Percentiles rank a stretch among this genome's conserved stretches.
Conservation (phyloP, 805 yeast genomes). For the Suhomyces sp. region DNA sequence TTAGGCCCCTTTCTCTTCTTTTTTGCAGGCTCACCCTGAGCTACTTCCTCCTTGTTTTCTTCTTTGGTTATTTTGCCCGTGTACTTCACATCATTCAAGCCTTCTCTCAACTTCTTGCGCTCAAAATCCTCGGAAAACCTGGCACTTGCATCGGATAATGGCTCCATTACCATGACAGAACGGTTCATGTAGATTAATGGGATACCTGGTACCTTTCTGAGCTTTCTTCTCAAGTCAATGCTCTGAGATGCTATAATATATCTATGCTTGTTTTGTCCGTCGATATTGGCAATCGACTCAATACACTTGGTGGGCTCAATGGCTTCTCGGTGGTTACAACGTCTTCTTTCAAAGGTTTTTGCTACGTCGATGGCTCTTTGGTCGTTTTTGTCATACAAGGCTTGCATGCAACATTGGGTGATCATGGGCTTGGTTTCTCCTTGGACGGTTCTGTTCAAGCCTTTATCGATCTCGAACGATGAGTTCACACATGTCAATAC, state of each 20-base stretch:
- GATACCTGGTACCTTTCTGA: constrained; percentile 82
- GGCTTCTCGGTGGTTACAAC: constrained; percentile 80
- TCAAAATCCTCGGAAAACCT: constrained; percentile 48
- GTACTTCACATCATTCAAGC: constrained; percentile 63
- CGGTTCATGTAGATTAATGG: constrained; percentile 86
- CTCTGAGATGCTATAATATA: constrained; percentile 87
- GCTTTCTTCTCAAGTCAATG: constrained; percentile 58
- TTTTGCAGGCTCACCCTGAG: constrained; percentile 14
- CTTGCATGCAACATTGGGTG: constrained; percentile 93
- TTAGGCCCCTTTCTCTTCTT: constrained; percentile 57
- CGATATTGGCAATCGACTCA: constrained; percentile 59
- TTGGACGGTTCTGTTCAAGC: constrained; percentile 76
- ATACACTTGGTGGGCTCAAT: constrained; percentile 74
- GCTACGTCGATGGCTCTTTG: constrained; percentile 79
- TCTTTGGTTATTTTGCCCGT: constrained; percentile 41
- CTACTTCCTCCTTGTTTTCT: constrained; percentile 7
- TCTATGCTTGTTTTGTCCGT: constrained; percentile 84
- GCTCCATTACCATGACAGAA: constrained; percentile 95
- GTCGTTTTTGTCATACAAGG: constrained; percentile 66
- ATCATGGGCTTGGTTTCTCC: constrained; percentile 85
- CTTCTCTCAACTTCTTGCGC: constrained; percentile 64
- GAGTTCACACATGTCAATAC: constrained; percentile 63
- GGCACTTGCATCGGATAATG: constrained; percentile 69
- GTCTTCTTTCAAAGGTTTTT: constrained; percentile 81
- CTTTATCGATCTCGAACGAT: constrained; percentile 77